Evolutionary conservation across 2,329 filamentous ascomycete genomes (phyloP).

Genomic region (Xylariaceae sp.): DNA sequence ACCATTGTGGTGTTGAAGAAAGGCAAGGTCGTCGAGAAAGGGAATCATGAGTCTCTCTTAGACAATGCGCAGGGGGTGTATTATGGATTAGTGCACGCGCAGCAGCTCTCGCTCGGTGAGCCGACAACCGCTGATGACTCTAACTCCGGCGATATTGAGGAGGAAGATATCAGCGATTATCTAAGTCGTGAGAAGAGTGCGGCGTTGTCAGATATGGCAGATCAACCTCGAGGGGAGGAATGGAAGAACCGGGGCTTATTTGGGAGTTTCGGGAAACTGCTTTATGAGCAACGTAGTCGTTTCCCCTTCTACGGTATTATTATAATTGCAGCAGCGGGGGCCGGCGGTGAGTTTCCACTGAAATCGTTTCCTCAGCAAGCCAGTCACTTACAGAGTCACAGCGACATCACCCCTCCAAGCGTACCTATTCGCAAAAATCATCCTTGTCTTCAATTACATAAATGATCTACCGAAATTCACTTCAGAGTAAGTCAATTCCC

Average conservation of each 20-base stretch:
- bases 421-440: conserved; percentile 53
- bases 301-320: conserved; percentile 51
- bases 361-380: not conserved
- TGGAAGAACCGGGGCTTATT: conserved; percentile 43
- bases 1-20: conserved; percentile 73
- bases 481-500: conserved; percentile 27
- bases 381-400: conserved; percentile 17
- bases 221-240: conserved; percentile 19
- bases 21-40: conserved; percentile 69
- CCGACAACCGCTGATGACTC: conserved; percentile 34
- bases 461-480: conserved; percentile 31
- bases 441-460: conserved; percentile 47
- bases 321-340: conserved; percentile 45
- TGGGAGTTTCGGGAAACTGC: conserved; percentile 53
- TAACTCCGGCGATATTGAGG: conserved; percentile 34
- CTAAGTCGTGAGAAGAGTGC: conserved; percentile 47
- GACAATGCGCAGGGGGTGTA: conserved; percentile 61
- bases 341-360: conserved; percentile 25
- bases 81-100: conserved; percentile 62
- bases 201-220: conserved; percentile 34
- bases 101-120: conserved; percentile 55
- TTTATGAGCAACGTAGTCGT: conserved; percentile 53
- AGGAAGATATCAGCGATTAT: conserved; percentile 40
- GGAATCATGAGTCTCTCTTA: conserved; percentile 72
- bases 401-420: conserved; percentile 51